Evolutionary conservation across 2,329 filamentous ascomycete genomes (phyloP), one percentile per base, ranked within the genome.

Genomic region (Zymoseptoria passerinii): DNA sequence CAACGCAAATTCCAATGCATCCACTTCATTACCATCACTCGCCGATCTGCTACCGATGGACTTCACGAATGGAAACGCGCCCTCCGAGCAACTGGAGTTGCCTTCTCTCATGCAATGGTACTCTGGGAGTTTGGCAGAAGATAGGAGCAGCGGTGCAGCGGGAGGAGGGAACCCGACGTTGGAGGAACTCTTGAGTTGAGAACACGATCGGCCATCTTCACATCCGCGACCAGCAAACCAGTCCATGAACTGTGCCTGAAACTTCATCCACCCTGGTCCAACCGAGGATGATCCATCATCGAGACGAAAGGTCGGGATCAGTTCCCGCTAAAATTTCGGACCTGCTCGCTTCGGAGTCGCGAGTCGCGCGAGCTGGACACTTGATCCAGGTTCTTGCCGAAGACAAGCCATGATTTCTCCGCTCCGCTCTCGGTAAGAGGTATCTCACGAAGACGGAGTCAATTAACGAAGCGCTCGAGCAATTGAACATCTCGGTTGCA

Each of bases 41-140:
- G 52, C 53, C 27, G 56, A 8, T 44, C 28, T 59, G 49, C 29
- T 50, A 55, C 63, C 60, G 8, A n/a, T n/a, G 35, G 35, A 44
- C 35, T 44, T 16, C 16, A 44, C 35, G 35, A 44, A 44, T 44
- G 61, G 59, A 13, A 60, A 52, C 4, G 57, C 57, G 19, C 59
- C 57, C 20, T 49, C 58, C 13, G 62, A 65, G n/a, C 67, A 68
- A 18, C 58, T 70, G 6, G 68, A 71, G 58, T 57, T 71, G 48
- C 69, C 68, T 19, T 66, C 65, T 4, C 58, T 71, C 27, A 65
- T 65, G 58, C 60, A 65, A 28, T 65, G 59, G 59, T 64, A 50
- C 16, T 16, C 13, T 1, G n/a, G n/a, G 13, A 44, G 13, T 44
- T 13, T 44, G n/a, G 13, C 35, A 4, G 35, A 44, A 16, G 35